Evolutionary conservation across 116 monocot species (phyloP), one percentile per base, ranked within the genome.

Genomic region (Trichopus zeylanicus): DNA sequence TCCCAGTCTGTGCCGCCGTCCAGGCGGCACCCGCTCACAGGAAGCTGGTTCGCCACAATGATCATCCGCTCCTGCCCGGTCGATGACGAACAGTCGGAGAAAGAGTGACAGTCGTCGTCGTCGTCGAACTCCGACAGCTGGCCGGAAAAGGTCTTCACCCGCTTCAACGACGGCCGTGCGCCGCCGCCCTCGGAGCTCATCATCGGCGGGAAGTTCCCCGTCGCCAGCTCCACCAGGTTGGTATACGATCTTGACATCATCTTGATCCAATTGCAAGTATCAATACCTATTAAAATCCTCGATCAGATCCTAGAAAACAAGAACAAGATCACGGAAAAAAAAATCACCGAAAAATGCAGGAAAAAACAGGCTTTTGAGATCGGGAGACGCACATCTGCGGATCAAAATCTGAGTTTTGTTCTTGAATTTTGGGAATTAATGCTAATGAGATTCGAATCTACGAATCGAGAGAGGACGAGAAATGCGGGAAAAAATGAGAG

Each of bases 171-270:
- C 34, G 60, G 51, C 46, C 72, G 65, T 8, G n/a, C n/a, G n/a
- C 57, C 35, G 15, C 56, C 55, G 0, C 73, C 65, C 2, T 67
- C 55, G 9, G 49, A 51, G n/a, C 54, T 67, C 19, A 51, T 58
- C 15, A 72, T 21, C 57, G 71, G 63, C 39, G 83, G 67, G 57
- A 88, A 79, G 71, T 80, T 88, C 10, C 88, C 88, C 18, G 76
- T 51, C 47, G 66, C 88, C 46, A 88, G 83, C 76, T 83, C 88
- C 21, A 77, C 61, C 1, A 88, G 80, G 59, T 88, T 88, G 6
- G 88, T 83, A 51, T 88, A 83, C 73, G 88, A 88, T 72, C 83
- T 70, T 10, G 88, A 88, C 74, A 88, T 83, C 83, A 88, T 88
- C 76, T 75, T 35, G 24, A 23, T 24, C 27, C 16, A 30, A 52